Evolutionary conservation across 805 yeast species (phyloP).

Genomic region (Saccharomycopsis fodiens): DNA sequence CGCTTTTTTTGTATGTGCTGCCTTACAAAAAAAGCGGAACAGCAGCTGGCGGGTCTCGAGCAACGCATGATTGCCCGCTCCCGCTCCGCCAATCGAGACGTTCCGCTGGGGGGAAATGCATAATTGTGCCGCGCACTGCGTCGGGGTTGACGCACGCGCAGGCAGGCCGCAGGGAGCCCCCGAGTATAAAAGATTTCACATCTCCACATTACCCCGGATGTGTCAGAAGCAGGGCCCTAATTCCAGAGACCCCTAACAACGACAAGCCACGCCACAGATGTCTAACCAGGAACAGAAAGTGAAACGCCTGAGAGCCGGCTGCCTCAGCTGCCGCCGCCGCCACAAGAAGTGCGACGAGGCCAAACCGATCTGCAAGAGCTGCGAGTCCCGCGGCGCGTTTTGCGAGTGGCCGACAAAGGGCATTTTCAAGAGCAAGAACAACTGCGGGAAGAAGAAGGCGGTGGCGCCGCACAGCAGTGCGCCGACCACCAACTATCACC

Average conservation of each 20-base stretch:
- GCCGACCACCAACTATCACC: conserved; percentile 16
- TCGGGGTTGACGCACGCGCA: not conserved
- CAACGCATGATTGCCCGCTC: not conserved
- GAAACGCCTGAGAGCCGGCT: conserved; percentile 35
- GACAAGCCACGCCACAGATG: not conserved
- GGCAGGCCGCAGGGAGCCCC: not conserved
- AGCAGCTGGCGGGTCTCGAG: not conserved
- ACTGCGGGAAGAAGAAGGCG: conserved; percentile 4
- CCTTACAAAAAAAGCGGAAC: not conserved
- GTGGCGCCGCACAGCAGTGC: not conserved
- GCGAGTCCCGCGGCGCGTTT: conserved; percentile 35
- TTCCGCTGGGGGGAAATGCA: not conserved
- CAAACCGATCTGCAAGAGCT: conserved; percentile 51
- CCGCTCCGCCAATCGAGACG: not conserved
- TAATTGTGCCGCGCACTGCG: too few relatives aligned
- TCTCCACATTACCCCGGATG: too few relatives aligned
- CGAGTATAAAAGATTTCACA: not conserved
- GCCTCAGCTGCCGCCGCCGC: conserved; percentile 55
- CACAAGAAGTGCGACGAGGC: conserved; percentile 64
- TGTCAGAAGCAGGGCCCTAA: too few relatives aligned
- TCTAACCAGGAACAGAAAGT: conserved; percentile 1
- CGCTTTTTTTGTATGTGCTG: not conserved
- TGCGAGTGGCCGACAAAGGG: conserved; percentile 33
- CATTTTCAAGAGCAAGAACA: conserved; percentile 10
- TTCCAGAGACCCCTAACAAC: too few relatives aligned